Evolutionary conservation across 2,329 filamentous ascomycete species (phyloP).

Genomic region (Gaeumannomyces tritici): DNA sequence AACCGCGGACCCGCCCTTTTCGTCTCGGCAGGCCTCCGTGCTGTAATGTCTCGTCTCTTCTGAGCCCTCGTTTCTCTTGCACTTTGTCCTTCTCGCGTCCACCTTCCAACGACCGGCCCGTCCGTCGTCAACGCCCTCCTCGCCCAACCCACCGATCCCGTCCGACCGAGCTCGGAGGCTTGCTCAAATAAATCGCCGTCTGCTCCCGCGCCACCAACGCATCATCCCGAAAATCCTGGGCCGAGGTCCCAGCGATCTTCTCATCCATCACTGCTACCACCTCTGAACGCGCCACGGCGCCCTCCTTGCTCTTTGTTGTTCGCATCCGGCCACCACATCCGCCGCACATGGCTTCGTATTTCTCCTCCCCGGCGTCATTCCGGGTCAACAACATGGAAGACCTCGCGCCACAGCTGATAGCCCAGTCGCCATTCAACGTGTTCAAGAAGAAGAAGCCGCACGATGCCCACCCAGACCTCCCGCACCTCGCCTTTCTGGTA

Average conservation of each 20-base stretch:
- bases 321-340: neutral
- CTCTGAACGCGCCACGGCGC: neutral
- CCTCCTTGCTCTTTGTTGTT: neutral
- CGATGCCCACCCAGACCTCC: constrained; percentile 54
- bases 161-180: neutral
- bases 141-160: neutral
- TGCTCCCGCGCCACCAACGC: neutral
- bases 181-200: neutral
- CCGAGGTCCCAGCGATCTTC: neutral
- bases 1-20: neutral
- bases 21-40: neutral
- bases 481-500: constrained; percentile 68
- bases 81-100: neutral
- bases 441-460: constrained; percentile 28
- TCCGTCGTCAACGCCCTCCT: too few species aligned
- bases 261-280: neutral
- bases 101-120: neutral
- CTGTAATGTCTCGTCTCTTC: too few species aligned
- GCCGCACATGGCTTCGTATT: constrained; percentile 3
- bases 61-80: neutral
- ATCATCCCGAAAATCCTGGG: neutral
- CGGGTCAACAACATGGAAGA: constrained; percentile 23
- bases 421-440: constrained; percentile 28
- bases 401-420: constrained; percentile 13
- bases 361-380: constrained; percentile 33